Evolutionary conservation across 768 basidiomycete genomes (phyloP).

Genomic region (Psilocybe azurescens): DNA sequence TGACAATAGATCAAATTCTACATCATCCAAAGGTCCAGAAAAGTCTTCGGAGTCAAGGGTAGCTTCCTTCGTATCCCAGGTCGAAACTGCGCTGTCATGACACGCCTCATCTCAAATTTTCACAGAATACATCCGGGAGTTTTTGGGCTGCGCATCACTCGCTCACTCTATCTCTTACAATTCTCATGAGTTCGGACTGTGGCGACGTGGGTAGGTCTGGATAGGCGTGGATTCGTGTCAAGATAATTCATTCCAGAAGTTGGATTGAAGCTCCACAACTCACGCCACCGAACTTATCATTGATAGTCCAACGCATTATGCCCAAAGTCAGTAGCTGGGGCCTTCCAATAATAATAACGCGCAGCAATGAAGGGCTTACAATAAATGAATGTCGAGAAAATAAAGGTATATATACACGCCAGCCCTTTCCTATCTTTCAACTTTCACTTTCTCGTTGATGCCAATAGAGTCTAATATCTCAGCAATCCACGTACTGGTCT

Average conservation of each 20-base stretch:
- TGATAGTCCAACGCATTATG: background rate
- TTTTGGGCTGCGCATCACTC: background rate
- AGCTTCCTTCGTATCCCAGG: background rate
- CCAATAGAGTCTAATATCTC: background rate
- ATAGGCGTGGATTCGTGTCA: background rate
- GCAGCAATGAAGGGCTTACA: background rate
- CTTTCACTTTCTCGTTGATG: background rate
- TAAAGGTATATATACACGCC: background rate
- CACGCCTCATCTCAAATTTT: background rate
- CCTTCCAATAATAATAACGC: background rate
- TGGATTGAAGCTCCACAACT: background rate
- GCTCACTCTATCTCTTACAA: background rate
- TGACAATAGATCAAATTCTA: background rate
- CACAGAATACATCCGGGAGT: background rate
- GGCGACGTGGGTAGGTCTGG: background rate
- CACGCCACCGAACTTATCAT: background rate
- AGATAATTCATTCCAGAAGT: background rate
- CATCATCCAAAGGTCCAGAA: background rate
- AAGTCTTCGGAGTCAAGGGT: background rate
- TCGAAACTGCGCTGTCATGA: constrained; percentile 1
- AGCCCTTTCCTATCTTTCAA: background rate
- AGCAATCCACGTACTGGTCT: background rate
- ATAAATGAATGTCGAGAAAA: background rate
- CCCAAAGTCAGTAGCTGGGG: background rate
- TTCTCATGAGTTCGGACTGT: background rate